Percentiles rank a stretch among this genome's conserved stretches.
Evolutionary conservation across 2,329 filamentous ascomycete genomes (phyloP).

Genomic region (Purpureocillium lavendulum): DNA sequence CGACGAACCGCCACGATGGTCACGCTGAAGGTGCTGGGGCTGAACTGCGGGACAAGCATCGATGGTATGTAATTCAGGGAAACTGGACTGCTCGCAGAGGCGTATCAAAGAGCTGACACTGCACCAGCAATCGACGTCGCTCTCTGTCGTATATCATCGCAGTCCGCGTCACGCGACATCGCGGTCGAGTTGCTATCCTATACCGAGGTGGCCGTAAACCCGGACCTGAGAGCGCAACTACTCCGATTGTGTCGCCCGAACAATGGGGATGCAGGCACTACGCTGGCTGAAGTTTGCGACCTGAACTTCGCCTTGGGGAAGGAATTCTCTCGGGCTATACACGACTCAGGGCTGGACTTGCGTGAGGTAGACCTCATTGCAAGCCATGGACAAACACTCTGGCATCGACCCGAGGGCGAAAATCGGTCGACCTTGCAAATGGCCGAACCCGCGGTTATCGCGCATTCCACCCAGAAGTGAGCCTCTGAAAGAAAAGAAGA

Average conservation of each 20-base stretch:
- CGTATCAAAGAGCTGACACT: too few relatives aligned
- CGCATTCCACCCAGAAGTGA: conserved; percentile 30
- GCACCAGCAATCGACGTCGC: conserved; percentile 2
- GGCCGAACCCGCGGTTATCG: conserved; percentile 47
- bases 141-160: conserved; percentile 5
- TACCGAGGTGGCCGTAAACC: conserved; percentile 8
- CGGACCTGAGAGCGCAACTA: conserved; percentile 3
- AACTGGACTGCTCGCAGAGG: too few relatives aligned
- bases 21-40: conserved; percentile 25
- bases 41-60: conserved; percentile 41
- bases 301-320: conserved; percentile 11
- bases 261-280: conserved; percentile 4
- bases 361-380: conserved; percentile 41
- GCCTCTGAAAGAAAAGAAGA: too few relatives aligned
- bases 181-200: conserved; percentile 6
- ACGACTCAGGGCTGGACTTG: conserved; percentile 8
- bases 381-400: conserved; percentile 50
- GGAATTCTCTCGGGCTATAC: conserved; percentile 9
- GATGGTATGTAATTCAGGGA: conserved; percentile 1
- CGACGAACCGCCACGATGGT: conserved; percentile 1
- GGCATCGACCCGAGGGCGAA: conserved; percentile 36
- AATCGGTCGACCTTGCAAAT: conserved; percentile 41
- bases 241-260: conserved; percentile 8
- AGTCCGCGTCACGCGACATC: conserved; percentile 1
- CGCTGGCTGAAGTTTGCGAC: conserved; percentile 9